These are phyloP conservation scores for Verbena officinalis DNA, from an alignment of 257 asterid genomes.

Conservation along the genomic window DNA sequence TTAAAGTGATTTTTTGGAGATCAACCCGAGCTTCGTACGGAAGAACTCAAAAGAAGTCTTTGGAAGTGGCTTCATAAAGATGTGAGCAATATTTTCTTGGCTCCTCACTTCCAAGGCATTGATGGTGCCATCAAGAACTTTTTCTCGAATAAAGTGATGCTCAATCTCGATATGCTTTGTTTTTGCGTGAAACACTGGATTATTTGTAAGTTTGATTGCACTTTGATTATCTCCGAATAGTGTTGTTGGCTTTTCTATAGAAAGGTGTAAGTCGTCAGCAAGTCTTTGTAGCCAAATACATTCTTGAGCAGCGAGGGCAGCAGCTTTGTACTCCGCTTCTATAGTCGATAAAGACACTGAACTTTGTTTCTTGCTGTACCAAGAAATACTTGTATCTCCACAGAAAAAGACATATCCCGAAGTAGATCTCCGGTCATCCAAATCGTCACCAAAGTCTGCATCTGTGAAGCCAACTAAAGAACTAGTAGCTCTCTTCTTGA, in stretches of 20 bases:
- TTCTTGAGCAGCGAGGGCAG: neutral
- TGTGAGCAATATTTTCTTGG: too few species aligned
- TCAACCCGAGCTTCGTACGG: too few species aligned
- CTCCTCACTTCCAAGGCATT: neutral
- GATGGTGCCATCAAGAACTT: neutral
- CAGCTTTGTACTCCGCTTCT: neutral
- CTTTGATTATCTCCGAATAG: neutral
- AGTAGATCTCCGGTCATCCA: constrained; percentile 4
- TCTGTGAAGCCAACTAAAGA: neutral
- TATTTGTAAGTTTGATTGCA: neutral
- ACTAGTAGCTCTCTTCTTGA: too few species aligned
- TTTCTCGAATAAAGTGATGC: neutral
- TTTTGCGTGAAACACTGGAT: neutral
- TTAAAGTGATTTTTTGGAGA: too few species aligned
- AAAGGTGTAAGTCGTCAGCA: neutral
- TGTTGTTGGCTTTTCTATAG: neutral
- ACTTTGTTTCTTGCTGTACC: too few species aligned
- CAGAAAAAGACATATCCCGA: neutral
- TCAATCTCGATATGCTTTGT: neutral
- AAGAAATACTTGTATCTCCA: neutral
- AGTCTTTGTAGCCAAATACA: neutral
- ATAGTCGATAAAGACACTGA: too few species aligned
- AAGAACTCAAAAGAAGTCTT: too few species aligned
- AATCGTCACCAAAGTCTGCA: neutral
- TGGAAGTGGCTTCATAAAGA: too few species aligned